Conservation (phyloP, 345 rosid genomes). For the Citrus glauca region DNA sequence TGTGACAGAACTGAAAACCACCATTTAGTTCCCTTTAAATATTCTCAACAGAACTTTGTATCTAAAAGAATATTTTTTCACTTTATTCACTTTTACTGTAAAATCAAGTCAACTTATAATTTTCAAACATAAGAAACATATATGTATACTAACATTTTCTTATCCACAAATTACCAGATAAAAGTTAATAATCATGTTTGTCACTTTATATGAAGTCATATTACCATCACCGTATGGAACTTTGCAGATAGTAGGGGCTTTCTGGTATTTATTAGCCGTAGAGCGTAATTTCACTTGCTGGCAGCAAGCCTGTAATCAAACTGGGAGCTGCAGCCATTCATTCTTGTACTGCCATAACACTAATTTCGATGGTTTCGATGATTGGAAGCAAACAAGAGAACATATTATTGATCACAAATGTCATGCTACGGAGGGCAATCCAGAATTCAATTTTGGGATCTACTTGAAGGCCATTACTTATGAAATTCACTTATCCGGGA, state of each 20-base stretch:
- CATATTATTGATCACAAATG: constrained; percentile 43
- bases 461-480: constrained; percentile 64
- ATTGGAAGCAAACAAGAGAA: constrained; percentile 48
- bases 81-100: too few species aligned
- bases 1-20: neutral
- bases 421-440: constrained; percentile 20
- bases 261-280: constrained; percentile 78
- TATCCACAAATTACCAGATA: too few species aligned
- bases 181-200: neutral
- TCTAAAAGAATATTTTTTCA: neutral
- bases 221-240: constrained; percentile 5
- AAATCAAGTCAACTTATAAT: too few species aligned
- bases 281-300: constrained; percentile 77
- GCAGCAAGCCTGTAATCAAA: constrained; percentile 48
- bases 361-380: constrained; percentile 36
- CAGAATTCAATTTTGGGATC: constrained; percentile 63
- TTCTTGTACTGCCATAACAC: constrained; percentile 71
- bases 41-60: neutral
- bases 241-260: constrained; percentile 71
- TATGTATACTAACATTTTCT: too few species aligned
- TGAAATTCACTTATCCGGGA: constrained; percentile 45
- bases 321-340: constrained; percentile 35
- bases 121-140: too few species aligned
- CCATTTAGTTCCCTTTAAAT: neutral
- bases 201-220: neutral